These are phyloP conservation scores for Candida easanensis DNA, from an alignment of 805 yeast genomes.

Conservation along the genomic window DNA sequence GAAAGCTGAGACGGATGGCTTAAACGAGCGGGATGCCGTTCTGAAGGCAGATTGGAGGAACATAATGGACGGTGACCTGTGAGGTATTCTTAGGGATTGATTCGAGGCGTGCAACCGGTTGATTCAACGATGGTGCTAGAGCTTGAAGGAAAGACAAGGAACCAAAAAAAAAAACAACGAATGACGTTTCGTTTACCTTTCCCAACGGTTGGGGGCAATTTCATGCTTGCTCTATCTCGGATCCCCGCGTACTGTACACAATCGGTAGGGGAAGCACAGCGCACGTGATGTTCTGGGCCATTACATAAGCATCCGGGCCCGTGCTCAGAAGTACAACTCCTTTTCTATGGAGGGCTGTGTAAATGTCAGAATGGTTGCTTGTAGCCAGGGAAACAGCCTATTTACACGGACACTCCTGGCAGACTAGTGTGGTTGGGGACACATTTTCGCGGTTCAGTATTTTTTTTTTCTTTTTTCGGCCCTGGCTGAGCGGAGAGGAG, in stretches of 20 bases:
- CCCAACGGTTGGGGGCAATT: constrained; percentile 1
- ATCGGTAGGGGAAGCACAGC: no score
- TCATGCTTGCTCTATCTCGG: constrained; percentile 1
- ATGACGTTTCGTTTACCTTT: background rate
- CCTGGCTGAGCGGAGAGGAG: no score
- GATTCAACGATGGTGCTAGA: background rate
- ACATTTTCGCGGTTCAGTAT: background rate
- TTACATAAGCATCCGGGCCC: background rate
- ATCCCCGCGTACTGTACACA: no score
- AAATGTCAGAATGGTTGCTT: background rate
- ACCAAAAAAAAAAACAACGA: background rate
- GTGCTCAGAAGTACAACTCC: background rate
- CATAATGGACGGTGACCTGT: no score
- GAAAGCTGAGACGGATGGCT: constrained; percentile 5
- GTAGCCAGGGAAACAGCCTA: background rate
- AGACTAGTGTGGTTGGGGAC: background rate
- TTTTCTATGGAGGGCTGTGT: background rate
- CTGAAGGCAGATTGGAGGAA: constrained; percentile 18
- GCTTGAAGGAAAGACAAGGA: background rate
- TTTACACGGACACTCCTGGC: background rate
- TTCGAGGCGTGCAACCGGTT: background rate
- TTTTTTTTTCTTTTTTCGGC: background rate
- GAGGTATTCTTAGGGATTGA: background rate
- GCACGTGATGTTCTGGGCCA: background rate
- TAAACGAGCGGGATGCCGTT: constrained; percentile 15